Evolutionary conservation across 371 early-diverging fungal species (phyloP).

Genomic region (Mortierella sp.): DNA sequence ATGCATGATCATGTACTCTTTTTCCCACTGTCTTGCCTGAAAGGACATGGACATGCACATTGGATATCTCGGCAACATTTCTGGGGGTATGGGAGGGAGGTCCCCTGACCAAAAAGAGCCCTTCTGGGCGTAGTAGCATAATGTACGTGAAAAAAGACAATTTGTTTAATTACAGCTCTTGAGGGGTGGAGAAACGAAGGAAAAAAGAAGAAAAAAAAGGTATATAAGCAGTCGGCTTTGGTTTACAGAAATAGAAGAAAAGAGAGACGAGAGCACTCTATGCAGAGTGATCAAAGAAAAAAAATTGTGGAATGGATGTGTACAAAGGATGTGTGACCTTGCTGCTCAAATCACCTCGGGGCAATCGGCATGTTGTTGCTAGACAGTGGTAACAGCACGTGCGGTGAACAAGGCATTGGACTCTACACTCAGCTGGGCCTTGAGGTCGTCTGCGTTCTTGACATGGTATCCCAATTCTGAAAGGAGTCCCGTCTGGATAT

Average conservation of each 20-base stretch:
- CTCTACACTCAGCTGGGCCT: slow-evolving; percentile 45
- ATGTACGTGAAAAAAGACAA: too few species aligned
- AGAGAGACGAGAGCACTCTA: not conserved
- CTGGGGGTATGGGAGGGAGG: too few species aligned
- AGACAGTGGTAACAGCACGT: slow-evolving; percentile 10
- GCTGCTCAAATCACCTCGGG: not conserved
- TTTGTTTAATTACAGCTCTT: too few species aligned
- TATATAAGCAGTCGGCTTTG: too few species aligned
- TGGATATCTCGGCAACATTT: too few species aligned
- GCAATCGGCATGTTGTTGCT: not conserved
- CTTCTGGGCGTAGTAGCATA: too few species aligned
- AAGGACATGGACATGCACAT: too few species aligned
- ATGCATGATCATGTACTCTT: too few species aligned
- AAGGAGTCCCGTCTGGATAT: slow-evolving; percentile 75
- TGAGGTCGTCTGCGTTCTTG: slow-evolving; percentile 43
- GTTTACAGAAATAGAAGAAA: slow-evolving; percentile 10
- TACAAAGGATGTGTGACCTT: too few species aligned
- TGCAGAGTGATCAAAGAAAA: not conserved
- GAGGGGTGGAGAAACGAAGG: not conserved
- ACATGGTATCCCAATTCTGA: slow-evolving; percentile 62
- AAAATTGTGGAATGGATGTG: too few species aligned
- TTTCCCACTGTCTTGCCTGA: too few species aligned
- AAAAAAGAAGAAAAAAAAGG: not conserved
- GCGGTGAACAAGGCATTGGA: slow-evolving; percentile 37
- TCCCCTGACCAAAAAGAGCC: too few species aligned